Percentiles rank a stretch among this genome's conserved stretches.
Conservation (phyloP, 2,329 filamentous ascomycete genomes). For the Aspergillus costaricaensis region DNA sequence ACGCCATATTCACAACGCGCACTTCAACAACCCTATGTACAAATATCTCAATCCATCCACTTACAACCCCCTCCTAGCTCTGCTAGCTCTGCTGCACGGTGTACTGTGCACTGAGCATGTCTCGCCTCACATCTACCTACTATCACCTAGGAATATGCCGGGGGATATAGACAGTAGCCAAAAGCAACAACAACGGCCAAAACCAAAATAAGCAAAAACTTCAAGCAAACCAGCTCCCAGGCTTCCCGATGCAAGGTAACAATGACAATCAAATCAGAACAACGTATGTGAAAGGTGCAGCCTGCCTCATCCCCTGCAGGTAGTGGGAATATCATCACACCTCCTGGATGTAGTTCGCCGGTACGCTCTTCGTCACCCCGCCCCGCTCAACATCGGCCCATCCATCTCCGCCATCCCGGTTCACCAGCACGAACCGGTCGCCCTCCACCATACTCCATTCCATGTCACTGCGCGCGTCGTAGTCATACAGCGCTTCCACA, state of each 20-base stretch:
- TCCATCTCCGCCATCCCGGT: conserved; percentile 84
- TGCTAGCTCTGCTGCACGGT: not conserved
- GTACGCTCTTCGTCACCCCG: conserved; percentile 82
- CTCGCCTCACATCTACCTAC: not conserved
- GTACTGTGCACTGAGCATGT: not conserved
- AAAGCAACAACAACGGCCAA: not conserved
- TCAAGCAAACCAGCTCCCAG: not conserved
- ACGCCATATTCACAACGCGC: no score
- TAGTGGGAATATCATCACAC: conserved; percentile 47
- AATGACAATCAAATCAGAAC: not conserved
- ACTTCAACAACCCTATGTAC: no score
- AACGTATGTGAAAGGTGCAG: not conserved
- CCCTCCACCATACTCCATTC: conserved; percentile 92
- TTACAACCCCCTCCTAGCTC: no score
- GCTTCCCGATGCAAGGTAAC: not conserved
- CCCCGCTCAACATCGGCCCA: conserved; percentile 97
- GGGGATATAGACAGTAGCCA: not conserved
- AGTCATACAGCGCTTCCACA: conserved; percentile 90
- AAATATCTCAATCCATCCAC: no score
- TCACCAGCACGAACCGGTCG: conserved; percentile 87
- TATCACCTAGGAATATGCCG: not conserved
- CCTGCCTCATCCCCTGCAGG: not conserved
- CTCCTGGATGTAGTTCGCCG: conserved; percentile 86
- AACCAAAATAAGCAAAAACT: not conserved
- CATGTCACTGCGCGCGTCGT: conserved; percentile 77